phyloP scores from a whole-genome alignment of 2,329 filamentous ascomycete genomes.

The Sclerotinia borealis region DNA sequence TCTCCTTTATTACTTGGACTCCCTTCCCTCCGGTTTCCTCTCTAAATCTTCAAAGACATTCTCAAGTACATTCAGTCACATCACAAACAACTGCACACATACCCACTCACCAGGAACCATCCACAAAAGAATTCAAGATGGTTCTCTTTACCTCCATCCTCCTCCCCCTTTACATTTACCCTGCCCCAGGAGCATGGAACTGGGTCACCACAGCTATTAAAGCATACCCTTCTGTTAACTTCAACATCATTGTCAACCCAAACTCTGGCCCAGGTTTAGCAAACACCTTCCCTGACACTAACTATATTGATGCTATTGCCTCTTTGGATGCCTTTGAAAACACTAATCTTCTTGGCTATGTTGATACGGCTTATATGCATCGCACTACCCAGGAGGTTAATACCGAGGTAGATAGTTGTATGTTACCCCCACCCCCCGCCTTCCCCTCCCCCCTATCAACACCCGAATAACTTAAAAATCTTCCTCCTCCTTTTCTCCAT shows the following conservation, averaged over 20 bases:
- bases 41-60: too few relatives aligned
- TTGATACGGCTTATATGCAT: background rate
- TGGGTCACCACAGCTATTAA: background rate
- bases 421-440: background rate
- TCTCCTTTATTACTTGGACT: background rate
- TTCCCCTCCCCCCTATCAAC: background rate
- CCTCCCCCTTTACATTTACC: slow-evolving; percentile 2
- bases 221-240: background rate
- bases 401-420: background rate
- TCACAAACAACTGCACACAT: too few relatives aligned
- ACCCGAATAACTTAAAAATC: background rate
- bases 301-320: background rate
- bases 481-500: too few relatives aligned
- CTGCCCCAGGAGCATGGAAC: background rate
- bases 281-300: background rate
- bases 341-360: background rate
- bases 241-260: slow-evolving; percentile 3
- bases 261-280: background rate
- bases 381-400: background rate
- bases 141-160: background rate
- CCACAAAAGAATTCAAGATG: background rate
- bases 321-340: background rate
- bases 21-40: too few relatives aligned
- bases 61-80: background rate
- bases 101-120: too few relatives aligned